phyloP scores from a whole-genome alignment of 176 grass and related monocot genomes.

The Avena insularis region DNA sequence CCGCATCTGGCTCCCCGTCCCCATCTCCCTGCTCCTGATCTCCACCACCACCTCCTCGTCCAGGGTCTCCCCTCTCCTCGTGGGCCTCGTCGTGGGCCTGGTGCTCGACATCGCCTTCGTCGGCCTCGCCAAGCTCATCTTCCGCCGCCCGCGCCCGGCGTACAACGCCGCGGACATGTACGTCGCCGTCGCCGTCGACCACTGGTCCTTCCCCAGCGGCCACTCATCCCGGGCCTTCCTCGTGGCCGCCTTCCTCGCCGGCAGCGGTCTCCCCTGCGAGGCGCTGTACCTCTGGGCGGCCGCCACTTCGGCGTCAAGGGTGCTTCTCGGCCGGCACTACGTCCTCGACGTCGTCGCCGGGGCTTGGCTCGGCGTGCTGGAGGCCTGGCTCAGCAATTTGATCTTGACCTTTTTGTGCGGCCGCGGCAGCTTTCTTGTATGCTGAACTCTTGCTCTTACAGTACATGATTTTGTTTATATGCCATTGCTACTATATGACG shows the following conservation, averaged over 20 bases:
- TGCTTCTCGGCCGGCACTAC: slow-evolving; percentile 88
- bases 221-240: slow-evolving; percentile 93
- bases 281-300: slow-evolving; percentile 72
- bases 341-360: slow-evolving; percentile 80
- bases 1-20: slow-evolving; percentile 86
- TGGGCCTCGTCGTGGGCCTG: slow-evolving; percentile 60
- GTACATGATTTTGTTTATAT: neutral
- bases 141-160: slow-evolving; percentile 80
- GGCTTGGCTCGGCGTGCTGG: slow-evolving; percentile 73
- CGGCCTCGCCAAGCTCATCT: slow-evolving; percentile 71
- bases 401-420: slow-evolving; percentile 43
- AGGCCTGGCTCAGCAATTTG: slow-evolving; percentile 63
- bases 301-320: slow-evolving; percentile 75
- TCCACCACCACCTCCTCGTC: slow-evolving; percentile 57
- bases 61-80: slow-evolving; percentile 45
- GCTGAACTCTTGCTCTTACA: slow-evolving; percentile 16
- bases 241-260: slow-evolving; percentile 62
- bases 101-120: slow-evolving; percentile 78
- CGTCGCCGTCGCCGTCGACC: slow-evolving; percentile 70
- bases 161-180: slow-evolving; percentile 91
- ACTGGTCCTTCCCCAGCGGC: slow-evolving; percentile 91
- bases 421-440: slow-evolving; percentile 43
- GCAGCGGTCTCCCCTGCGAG: slow-evolving; percentile 34
- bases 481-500: neutral
- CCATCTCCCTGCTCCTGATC: slow-evolving; percentile 65